A percentile compares a stretch with the other conserved stretches of the same genome.
These are phyloP conservation scores for Nematocida major DNA, from an alignment of 371 early-diverging fungal genomes.

Conservation along the genomic window DNA sequence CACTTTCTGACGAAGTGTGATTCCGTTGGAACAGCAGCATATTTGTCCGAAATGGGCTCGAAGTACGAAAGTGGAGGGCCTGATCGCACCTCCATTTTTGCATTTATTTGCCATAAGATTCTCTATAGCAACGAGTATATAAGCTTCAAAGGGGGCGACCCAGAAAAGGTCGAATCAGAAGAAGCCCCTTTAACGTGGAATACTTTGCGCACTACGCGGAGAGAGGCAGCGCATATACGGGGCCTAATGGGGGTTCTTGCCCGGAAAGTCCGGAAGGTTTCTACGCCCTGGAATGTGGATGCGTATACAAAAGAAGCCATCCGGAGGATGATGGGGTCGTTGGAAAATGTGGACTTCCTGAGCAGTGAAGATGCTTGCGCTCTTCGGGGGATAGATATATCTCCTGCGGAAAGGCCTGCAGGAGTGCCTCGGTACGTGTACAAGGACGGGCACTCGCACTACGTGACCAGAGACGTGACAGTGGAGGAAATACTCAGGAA, in stretches of 20 bases:
- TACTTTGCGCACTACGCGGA: neutral
- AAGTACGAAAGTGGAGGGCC: neutral
- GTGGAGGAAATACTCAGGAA: conserved; percentile 13
- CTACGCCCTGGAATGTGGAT: neutral
- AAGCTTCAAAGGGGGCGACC: neutral
- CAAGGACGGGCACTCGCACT: conserved; percentile 44
- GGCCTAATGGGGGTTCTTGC: neutral
- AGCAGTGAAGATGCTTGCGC: neutral
- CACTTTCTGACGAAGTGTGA: conserved; percentile 16
- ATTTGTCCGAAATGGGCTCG: neutral
- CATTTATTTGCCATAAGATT: neutral
- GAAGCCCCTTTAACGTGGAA: neutral
- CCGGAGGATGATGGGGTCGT: neutral
- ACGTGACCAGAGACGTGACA: conserved; percentile 36
- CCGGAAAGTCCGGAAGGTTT: neutral
- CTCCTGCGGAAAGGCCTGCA: neutral
- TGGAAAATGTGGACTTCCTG: neutral
- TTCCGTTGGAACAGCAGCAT: neutral
- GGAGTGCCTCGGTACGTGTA: conserved; percentile 28
- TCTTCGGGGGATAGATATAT: neutral
- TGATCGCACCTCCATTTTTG: neutral
- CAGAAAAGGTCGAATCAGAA: neutral
- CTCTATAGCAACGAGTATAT: neutral
- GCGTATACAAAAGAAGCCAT: neutral
- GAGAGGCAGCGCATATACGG: neutral